Evolutionary conservation across 345 rosid species (phyloP), one percentile per base, ranked within the genome.

Genomic region (Hypericum perforatum): DNA sequence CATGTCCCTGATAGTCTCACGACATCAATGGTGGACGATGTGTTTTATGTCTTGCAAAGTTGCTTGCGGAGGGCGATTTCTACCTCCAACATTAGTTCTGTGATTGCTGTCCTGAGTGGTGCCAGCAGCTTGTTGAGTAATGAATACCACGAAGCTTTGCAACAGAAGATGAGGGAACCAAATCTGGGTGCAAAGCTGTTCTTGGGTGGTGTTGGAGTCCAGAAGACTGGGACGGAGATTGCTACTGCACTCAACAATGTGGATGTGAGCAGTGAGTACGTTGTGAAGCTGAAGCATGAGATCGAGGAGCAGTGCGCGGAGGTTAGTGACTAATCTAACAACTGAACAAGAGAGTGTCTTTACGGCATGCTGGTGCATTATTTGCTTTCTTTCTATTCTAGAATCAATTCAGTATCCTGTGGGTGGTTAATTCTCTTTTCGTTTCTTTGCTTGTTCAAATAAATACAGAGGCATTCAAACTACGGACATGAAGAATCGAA

Each of bases 1-100:
- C 88, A 78, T 69, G 98, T 78, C 11, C 85, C 83, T 11, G 96
- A 92, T 62, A 82, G 85, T 66, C 90, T 92, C 58, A 92, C 98
- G 15, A 87, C 98, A 2, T 92, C 96, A 39, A 82, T 85, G 95
- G 96, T 92, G 59, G 96, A 85, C 8, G 98, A 92, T 69, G 95
- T 85, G 63, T 92, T 92, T 63, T 92, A 82, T 64, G 86, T 92
- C 58, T 58, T 92, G 62, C 98, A 88, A 72, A 92, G 95, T 53
- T 92, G 98, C 69, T 59, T 88, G 65, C 68, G 85, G 56, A 82
- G 98, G 76, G 79, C 96, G 3, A 82, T 92, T 63, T 88, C 86
- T 22, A 92, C 96, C 52, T 82, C 94, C 0, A 88, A 80, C 66
- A 78, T 88, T 41, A 85, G 82, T 66, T 88, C 96, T 53, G 96